Conservation (phyloP, 2,329 filamentous ascomycete genomes). For the Cadophora gregata region DNA sequence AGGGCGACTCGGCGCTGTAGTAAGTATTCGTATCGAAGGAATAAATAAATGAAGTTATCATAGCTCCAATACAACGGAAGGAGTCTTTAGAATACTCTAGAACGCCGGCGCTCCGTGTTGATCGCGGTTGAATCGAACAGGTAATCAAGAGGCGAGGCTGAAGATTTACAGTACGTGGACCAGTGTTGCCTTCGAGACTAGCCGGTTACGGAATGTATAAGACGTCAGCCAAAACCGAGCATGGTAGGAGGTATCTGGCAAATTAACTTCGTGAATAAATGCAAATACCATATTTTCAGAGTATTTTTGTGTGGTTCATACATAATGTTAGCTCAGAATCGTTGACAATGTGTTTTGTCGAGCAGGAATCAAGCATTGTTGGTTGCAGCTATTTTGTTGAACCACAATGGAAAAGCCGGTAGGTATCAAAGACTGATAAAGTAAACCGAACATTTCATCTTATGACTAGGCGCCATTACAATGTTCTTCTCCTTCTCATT, state of each 20-base stretch:
- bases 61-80: not conserved
- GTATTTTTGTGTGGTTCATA: no score
- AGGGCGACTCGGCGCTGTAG: not conserved
- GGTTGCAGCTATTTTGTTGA: no score
- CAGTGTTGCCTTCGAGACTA: conserved; percentile 21
- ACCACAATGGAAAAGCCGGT: no score
- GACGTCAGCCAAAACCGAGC: not conserved
- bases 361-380: no score
- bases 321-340: no score
- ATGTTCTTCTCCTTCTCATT: not conserved
- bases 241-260: no score
- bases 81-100: conserved; percentile 23
- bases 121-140: conserved; percentile 12
- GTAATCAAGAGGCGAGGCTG: conserved; percentile 29
- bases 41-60: not conserved
- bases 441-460: no score
- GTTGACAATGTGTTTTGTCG: no score
- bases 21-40: not conserved
- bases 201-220: not conserved
- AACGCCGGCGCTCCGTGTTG: conserved; percentile 24
- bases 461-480: not conserved
- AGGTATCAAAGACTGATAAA: no score
- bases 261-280: no score
- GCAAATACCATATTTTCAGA: no score
- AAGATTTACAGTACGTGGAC: conserved; percentile 14